Conservation (phyloP, 257 asterid genomes). For the Solanum pinnatisectum region DNA sequence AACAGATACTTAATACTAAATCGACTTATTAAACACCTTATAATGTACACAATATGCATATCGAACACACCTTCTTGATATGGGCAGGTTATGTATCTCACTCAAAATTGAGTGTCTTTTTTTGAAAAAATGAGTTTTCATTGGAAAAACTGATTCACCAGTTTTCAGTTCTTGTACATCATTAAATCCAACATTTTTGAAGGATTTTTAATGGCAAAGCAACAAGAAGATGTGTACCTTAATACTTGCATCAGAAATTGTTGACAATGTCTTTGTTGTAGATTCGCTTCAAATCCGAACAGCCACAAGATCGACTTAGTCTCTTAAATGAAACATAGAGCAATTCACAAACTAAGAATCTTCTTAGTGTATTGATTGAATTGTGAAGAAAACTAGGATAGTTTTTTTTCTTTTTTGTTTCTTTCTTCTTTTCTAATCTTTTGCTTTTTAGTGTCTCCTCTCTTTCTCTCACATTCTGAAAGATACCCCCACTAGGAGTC, state of each 20-base stretch:
- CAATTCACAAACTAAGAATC: neutral
- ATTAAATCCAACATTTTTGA: too few species aligned
- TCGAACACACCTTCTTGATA: neutral
- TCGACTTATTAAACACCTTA: neutral
- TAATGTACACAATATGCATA: neutral
- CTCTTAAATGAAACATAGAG: neutral
- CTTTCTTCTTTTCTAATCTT: neutral
- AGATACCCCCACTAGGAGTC: neutral
- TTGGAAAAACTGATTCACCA: neutral
- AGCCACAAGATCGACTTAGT: too few species aligned
- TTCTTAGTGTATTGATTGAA: neutral
- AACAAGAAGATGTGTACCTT: neutral
- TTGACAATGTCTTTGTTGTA: neutral
- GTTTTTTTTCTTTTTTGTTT: too few species aligned
- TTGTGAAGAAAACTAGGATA: neutral
- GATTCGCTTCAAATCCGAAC: neutral
- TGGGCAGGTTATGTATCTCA: neutral
- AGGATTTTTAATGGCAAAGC: neutral
- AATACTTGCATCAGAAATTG: neutral
- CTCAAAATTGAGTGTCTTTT: neutral
- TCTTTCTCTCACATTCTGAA: neutral
- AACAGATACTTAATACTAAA: neutral
- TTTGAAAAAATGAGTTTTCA: neutral
- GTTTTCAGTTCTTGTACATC: neutral
- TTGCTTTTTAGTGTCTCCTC: neutral